These are phyloP conservation scores for Botryobasidium botryosum DNA, from an alignment of 768 basidiomycete species.

Conservation along the genomic window DNA sequence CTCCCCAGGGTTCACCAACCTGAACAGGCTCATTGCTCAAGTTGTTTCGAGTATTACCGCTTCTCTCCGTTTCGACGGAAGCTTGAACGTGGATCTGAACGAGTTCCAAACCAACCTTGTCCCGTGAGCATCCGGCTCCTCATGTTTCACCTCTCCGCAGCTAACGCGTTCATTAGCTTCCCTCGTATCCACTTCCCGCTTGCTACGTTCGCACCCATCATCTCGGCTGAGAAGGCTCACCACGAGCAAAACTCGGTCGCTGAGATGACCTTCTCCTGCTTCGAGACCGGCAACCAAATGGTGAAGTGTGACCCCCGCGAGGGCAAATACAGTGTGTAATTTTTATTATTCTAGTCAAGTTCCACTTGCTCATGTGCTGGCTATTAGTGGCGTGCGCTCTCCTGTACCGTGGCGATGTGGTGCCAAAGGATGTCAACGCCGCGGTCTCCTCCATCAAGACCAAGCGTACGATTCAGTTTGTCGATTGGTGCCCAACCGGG, in stretches of 20 bases:
- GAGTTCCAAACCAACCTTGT: slow-evolving; percentile 99
- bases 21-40: slow-evolving; percentile 94
- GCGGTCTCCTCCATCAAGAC: slow-evolving; percentile 93
- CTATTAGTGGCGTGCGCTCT: slow-evolving; percentile 71
- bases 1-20: slow-evolving; percentile 79
- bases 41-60: slow-evolving; percentile 97
- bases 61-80: slow-evolving; percentile 92
- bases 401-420: slow-evolving; percentile 91
- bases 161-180: slow-evolving; percentile 43
- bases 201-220: slow-evolving; percentile 86
- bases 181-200: slow-evolving; percentile 98
- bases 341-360: neutral
- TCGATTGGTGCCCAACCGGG: slow-evolving; percentile 96
- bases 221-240: slow-evolving; percentile 81
- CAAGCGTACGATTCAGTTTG: slow-evolving; percentile 94
- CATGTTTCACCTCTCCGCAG: neutral
- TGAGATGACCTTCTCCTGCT: slow-evolving; percentile 97
- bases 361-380: neutral
- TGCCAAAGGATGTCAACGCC: slow-evolving; percentile 87
- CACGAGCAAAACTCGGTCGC: slow-evolving; percentile 97
- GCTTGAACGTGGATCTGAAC: slow-evolving; percentile 90
- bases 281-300: slow-evolving; percentile 96
- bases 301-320: slow-evolving; percentile 88
- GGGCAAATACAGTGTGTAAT: slow-evolving; percentile 84
- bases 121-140: slow-evolving; percentile 40